phyloP scores from a whole-genome alignment of 1,284 basidiomycete genomes.

The Pterula multifida region DNA sequence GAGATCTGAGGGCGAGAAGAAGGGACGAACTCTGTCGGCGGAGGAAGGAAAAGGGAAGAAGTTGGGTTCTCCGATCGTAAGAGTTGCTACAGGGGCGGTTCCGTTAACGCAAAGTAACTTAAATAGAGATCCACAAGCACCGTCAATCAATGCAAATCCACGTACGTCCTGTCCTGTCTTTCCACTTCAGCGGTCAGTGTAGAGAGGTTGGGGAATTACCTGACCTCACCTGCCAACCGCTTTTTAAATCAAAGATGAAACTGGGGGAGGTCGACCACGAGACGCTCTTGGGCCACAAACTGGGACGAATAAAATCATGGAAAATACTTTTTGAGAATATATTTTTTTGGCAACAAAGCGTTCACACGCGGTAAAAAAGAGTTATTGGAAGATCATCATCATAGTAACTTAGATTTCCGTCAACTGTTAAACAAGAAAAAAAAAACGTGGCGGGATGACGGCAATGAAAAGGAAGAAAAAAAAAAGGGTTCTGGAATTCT shows the following conservation, averaged over 20 bases:
- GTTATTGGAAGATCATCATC: too few species aligned
- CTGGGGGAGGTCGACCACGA: neutral
- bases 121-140: neutral
- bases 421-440: too few species aligned
- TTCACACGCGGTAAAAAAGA: too few species aligned
- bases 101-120: neutral
- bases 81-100: neutral
- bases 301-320: neutral
- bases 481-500: too few species aligned
- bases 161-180: neutral
- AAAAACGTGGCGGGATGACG: neutral
- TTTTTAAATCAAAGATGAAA: neutral
- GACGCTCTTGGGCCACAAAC: neutral
- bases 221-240: neutral
- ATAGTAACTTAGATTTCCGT: too few species aligned
- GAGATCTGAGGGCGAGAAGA: conserved; percentile 8
- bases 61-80: neutral
- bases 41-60: conserved; percentile 40
- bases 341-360: neutral
- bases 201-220: neutral
- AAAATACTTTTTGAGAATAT: neutral
- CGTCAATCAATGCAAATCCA: neutral
- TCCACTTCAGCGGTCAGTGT: neutral
- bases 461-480: neutral
- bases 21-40: conserved; percentile 31